Conservation (phyloP, 768 basidiomycete species). For the Tephrocybe sp. region DNA sequence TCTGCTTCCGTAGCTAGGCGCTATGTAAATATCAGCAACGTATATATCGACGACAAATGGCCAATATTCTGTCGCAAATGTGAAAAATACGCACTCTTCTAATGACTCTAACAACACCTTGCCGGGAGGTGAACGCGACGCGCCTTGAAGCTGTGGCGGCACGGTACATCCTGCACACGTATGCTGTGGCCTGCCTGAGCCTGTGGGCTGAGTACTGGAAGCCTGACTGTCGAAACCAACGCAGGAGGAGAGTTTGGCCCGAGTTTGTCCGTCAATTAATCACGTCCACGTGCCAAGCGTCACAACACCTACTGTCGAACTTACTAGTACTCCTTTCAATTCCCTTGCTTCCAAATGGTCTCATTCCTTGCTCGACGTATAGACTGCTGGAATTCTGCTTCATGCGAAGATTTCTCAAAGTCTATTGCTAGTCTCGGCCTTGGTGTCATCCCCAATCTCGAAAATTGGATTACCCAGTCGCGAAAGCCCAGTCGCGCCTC, state of each 20-base stretch:
- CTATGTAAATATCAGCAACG: slow-evolving; percentile 32
- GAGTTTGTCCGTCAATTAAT: slow-evolving; percentile 34
- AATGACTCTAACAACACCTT: slow-evolving; percentile 49
- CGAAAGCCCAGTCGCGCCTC: no score
- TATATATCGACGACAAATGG: not conserved
- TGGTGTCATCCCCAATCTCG: no score
- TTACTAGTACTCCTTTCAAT: no score
- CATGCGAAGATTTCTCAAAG: no score
- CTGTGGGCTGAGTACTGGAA: slow-evolving; percentile 9
- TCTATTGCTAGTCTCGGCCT: no score
- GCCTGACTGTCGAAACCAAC: slow-evolving; percentile 4
- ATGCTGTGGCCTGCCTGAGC: slow-evolving; percentile 17
- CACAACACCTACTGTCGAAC: no score
- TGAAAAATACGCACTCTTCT: slow-evolving; percentile 53
- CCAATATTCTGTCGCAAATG: slow-evolving; percentile 5
- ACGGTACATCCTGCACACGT: slow-evolving; percentile 49
- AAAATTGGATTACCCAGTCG: no score
- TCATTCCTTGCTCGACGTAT: no score
- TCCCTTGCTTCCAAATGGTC: no score
- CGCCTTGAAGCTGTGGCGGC: slow-evolving; percentile 57
- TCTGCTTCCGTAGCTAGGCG: slow-evolving; percentile 60
- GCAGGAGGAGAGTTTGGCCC: slow-evolving; percentile 28
- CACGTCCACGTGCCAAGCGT: slow-evolving; percentile 15
- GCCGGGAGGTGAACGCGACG: slow-evolving; percentile 42
- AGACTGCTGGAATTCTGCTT: no score